These are phyloP conservation scores for Penicillium thymicola DNA, from an alignment of 2,329 filamentous ascomycete species.

Conservation along the genomic window DNA sequence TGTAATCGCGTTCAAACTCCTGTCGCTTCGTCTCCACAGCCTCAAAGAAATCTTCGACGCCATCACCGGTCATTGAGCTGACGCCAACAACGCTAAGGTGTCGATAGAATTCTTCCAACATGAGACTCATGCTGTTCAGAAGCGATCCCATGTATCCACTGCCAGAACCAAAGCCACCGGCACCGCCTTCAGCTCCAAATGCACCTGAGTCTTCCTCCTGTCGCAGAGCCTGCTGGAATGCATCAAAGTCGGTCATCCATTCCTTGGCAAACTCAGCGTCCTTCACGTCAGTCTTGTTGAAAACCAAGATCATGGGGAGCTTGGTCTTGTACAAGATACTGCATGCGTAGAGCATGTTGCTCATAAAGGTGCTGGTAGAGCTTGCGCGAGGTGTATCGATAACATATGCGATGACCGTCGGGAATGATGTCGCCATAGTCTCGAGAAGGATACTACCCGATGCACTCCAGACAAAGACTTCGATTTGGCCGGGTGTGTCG, in stretches of 20 bases:
- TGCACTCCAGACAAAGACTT: slow-evolving; percentile 98
- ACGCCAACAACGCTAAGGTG: slow-evolving; percentile 91
- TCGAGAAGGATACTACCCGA: slow-evolving; percentile 92
- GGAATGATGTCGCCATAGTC: slow-evolving; percentile 87
- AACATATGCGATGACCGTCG: slow-evolving; percentile 94
- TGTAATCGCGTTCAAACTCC: slow-evolving; percentile 88
- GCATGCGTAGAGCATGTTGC: slow-evolving; percentile 99
- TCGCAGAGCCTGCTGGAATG: slow-evolving; percentile 82
- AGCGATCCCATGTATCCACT: slow-evolving; percentile 96
- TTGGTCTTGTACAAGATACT: slow-evolving; percentile 99
- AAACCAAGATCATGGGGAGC: slow-evolving; percentile 95
- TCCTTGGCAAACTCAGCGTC: slow-evolving; percentile 89
- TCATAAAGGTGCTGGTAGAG: slow-evolving; percentile 97
- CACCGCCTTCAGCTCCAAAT: slow-evolving; percentile 67
- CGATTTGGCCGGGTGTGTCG: slow-evolving; percentile 95
- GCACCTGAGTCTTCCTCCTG: slow-evolving; percentile 75
- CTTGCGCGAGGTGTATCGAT: slow-evolving; percentile 94
- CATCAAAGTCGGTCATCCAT: slow-evolving; percentile 99
- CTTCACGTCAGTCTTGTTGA: slow-evolving; percentile 98
- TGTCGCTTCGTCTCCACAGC: slow-evolving; percentile 81
- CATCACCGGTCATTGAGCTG: slow-evolving; percentile 86
- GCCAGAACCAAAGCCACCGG: slow-evolving; percentile 61
- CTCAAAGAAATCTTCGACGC: slow-evolving; percentile 88
- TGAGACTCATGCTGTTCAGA: slow-evolving; percentile 95
- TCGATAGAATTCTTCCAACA: slow-evolving; percentile 96